Conservation (phyloP, 2,329 filamentous ascomycete species). For the Pyrenophora seminiperda region DNA sequence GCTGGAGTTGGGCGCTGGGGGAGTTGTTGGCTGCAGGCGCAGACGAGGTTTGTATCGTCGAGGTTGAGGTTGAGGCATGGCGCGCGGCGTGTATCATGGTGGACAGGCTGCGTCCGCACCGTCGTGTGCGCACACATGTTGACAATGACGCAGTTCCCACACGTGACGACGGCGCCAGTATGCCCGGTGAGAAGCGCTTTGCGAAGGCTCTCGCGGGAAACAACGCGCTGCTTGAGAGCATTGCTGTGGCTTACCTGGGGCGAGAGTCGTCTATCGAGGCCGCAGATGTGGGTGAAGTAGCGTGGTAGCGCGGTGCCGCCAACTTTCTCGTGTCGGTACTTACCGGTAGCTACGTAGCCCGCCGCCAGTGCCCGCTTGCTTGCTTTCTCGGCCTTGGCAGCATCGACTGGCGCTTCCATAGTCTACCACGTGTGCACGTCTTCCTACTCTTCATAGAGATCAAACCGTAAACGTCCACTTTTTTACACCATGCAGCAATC, state of each 20-base stretch:
- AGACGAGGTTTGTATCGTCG: constrained; percentile 33
- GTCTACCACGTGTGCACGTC: too few relatives aligned
- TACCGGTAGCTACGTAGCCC: too few relatives aligned
- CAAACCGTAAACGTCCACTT: too few relatives aligned
- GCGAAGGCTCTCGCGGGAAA: constrained; percentile 40
- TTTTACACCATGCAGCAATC: background rate
- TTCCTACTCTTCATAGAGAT: too few relatives aligned
- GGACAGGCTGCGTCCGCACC: constrained; percentile 25
- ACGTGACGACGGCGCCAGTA: constrained; percentile 29
- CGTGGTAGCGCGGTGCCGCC: constrained; percentile 4
- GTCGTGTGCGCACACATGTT: constrained; percentile 29
- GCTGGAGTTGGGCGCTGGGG: constrained; percentile 29
- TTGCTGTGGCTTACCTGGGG: constrained; percentile 11
- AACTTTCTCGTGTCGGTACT: constrained; percentile 11
- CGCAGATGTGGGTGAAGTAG: constrained; percentile 7
- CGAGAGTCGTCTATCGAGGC: background rate
- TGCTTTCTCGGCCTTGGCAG: constrained; percentile 9
- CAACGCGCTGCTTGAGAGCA: constrained; percentile 41
- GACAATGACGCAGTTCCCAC: constrained; percentile 34
- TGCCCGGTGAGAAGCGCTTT: constrained; percentile 34
- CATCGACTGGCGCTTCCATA: too few relatives aligned
- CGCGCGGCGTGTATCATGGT: constrained; percentile 16
- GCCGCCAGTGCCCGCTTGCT: constrained; percentile 1
- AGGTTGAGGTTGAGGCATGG: constrained; percentile 14
- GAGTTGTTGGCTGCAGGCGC: constrained; percentile 21